Conservation (phyloP, 345 rosid species). For the Rhodamnia argentea region DNA sequence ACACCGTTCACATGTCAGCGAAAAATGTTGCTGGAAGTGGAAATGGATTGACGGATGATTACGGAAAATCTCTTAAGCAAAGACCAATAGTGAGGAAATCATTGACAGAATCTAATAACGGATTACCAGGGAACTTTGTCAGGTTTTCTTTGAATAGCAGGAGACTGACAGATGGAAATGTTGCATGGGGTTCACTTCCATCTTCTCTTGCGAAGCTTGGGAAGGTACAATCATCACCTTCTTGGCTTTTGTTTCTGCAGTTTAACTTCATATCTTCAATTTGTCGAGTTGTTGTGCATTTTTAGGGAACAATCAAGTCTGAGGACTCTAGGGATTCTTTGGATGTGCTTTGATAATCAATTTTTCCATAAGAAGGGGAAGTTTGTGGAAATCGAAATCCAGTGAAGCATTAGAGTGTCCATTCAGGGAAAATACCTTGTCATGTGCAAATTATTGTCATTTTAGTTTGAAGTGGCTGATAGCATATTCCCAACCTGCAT, state of each 20-base stretch:
- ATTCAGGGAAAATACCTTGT: neutral
- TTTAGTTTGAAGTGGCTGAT: neutral
- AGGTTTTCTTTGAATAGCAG: slow-evolving; percentile 58
- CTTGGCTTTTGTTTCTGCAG: neutral
- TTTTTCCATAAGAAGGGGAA: neutral
- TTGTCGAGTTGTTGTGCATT: neutral
- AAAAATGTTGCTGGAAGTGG: slow-evolving; percentile 48
- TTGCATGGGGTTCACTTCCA: slow-evolving; percentile 75
- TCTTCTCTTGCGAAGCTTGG: slow-evolving; percentile 81
- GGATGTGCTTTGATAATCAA: neutral
- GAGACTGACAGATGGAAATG: slow-evolving; percentile 54
- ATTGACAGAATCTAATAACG: slow-evolving; percentile 29
- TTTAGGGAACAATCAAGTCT: neutral
- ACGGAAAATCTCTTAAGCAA: slow-evolving; percentile 36
- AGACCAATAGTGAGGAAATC: slow-evolving; percentile 45
- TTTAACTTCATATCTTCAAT: neutral
- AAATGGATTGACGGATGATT: slow-evolving; percentile 23
- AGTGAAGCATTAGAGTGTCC: neutral
- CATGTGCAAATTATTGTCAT: neutral
- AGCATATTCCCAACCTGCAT: neutral
- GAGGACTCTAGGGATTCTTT: neutral
- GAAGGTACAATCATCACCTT: slow-evolving; percentile 39
- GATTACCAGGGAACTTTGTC: slow-evolving; percentile 62
- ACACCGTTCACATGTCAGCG: slow-evolving; percentile 23
- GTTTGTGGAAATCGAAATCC: neutral